Base-by-base conservation (phyloP, 441 rosid species). In the Viola pubescens region DNA sequence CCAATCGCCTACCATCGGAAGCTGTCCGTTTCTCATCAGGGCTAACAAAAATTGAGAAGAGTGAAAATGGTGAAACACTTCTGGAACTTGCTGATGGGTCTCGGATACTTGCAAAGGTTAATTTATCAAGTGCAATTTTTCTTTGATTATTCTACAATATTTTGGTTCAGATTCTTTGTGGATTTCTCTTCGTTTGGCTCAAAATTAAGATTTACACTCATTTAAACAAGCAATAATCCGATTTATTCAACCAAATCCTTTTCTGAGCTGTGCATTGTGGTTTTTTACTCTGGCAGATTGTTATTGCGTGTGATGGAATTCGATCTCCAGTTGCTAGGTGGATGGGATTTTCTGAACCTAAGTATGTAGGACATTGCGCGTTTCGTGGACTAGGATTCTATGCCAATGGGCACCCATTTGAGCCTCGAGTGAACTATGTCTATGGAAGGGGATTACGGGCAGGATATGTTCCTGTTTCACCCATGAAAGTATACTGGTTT, bases 261-360 rank as follows among this genome's bases (percentile, higher is more conserved):
- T 7, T 62, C 53, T 4, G 26, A 50, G 26, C 7, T 56, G 44
- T 44, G 49, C 41, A 11, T 9, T 10, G 54, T 43, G 37, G 13
- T 19, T 44, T 50, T 56, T 70, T 71, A 59, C 34, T 26, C 2
- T 26, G 34, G 66, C 75, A 88, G 98, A 80, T 82, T 74, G 89
- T 92, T 61, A 81, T 89, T 41, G 98, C 94, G 8, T 92, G 95
- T 47, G 98, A 92, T 37, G 97, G 98, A 40, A 71, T 72, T 54
- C 75, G 94, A 52, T 92, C 97, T 49, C 81, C 75, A 3, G 72
- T 89, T 0, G 97, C 95, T 0, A 85, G 62, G 57, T 87, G 94
- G 97, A 82, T 92, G 86, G 97, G 97, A 4, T 87, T 85, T 72
- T 69, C 88, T 14, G 91, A 87, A 52, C 87, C 98, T 2, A 82